Conservation (phyloP, 192 early-diverging fungal genomes). For the Backusella sp. region DNA sequence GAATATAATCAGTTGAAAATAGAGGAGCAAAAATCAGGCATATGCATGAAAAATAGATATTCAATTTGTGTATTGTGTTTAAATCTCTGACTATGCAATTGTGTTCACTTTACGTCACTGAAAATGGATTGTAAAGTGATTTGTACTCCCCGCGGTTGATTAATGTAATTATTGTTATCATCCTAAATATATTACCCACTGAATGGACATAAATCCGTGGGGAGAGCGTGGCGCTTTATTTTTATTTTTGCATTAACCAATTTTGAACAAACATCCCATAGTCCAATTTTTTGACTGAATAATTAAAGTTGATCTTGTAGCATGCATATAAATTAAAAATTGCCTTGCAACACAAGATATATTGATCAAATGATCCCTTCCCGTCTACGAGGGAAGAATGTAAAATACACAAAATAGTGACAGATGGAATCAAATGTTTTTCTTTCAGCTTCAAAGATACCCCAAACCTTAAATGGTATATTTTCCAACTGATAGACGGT, state of each 20-base stretch:
- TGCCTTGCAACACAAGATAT: background rate
- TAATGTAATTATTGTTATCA: conserved; percentile 8
- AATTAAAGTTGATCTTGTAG: background rate
- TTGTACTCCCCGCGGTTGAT: background rate
- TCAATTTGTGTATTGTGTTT: background rate
- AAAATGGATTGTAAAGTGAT: background rate
- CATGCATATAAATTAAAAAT: background rate
- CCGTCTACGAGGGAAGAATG: background rate
- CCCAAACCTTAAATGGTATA: background rate
- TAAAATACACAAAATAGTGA: background rate
- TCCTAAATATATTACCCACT: background rate
- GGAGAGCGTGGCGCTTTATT: background rate
- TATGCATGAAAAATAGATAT: background rate
- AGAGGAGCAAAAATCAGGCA: background rate
- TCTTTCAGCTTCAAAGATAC: background rate
- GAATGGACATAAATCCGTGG: background rate
- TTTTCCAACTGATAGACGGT: background rate
- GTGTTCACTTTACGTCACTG: background rate
- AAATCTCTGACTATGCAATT: background rate
- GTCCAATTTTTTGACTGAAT: background rate
- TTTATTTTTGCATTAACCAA: background rate
- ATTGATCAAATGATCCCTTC: background rate
- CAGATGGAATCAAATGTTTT: background rate
- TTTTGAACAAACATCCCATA: background rate
- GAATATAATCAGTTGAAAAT: background rate